Evolutionary conservation across 1,139 yeast genomes (phyloP).

Genomic region (Geotrichum histeridarum): DNA sequence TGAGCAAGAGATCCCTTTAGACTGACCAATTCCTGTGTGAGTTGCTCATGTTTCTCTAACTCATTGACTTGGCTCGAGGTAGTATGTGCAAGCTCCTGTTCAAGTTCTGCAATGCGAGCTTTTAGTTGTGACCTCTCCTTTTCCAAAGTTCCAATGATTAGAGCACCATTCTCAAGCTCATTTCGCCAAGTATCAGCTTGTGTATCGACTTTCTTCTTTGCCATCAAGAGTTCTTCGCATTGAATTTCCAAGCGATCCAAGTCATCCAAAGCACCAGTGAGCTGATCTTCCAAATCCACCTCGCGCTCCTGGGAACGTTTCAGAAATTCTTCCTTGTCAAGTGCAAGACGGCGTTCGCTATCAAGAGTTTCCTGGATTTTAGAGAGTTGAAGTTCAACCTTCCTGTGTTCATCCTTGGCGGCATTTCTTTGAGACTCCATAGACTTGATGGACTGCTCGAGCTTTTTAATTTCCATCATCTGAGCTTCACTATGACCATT

Average conservation of each 20-base stretch:
- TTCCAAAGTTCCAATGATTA: conserved; percentile 34
- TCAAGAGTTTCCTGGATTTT: conserved; percentile 38
- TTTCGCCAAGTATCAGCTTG: conserved; percentile 33
- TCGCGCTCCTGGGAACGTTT: conserved; percentile 41
- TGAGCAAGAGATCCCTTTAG: conserved; percentile 24
- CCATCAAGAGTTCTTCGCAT: conserved; percentile 37
- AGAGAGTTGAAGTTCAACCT: conserved; percentile 39
- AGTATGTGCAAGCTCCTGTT: conserved; percentile 27
- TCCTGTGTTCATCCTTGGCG: conserved; percentile 32
- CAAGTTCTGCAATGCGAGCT: conserved; percentile 27
- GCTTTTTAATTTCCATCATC: conserved; percentile 53
- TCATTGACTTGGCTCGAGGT: conserved; percentile 20
- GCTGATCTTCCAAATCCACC: conserved; percentile 40
- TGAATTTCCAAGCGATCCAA: conserved; percentile 39
- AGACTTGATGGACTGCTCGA: conserved; percentile 28
- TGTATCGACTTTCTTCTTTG: conserved; percentile 37
- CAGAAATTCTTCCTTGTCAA: conserved; percentile 44
- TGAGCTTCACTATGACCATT: conserved; percentile 52
- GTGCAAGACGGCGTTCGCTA: conserved; percentile 41
- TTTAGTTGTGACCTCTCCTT: conserved; percentile 33
- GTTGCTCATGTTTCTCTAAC: conserved; percentile 21
- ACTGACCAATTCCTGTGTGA: conserved; percentile 33
- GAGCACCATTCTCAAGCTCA: conserved; percentile 37
- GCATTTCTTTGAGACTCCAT: conserved; percentile 30
- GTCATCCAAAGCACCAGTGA: conserved; percentile 36